phyloP scores from a whole-genome alignment of 2,329 filamentous ascomycete genomes.

The Fusarium equiseti region DNA sequence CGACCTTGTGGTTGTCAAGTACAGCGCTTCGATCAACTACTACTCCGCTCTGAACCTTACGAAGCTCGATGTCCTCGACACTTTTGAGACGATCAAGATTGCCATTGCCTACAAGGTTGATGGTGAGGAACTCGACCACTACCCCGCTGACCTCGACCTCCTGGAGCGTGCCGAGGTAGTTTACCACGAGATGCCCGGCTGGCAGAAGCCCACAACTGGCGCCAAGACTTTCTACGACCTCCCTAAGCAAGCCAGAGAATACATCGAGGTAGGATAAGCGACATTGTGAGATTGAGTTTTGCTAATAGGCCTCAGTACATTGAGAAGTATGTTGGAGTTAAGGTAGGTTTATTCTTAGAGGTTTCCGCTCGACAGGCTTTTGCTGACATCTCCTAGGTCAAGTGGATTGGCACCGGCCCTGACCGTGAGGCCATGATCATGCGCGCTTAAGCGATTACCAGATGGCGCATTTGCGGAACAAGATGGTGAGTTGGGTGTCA shows the following conservation, averaged over 20 bases:
- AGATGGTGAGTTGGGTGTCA: not conserved
- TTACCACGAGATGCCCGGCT: slow-evolving; percentile 26
- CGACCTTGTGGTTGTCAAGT: slow-evolving; percentile 17
- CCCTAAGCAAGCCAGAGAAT: slow-evolving; percentile 22
- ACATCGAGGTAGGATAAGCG: slow-evolving; percentile 14
- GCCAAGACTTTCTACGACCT: slow-evolving; percentile 24
- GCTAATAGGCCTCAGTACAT: slow-evolving; percentile 5
- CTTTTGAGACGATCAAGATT: slow-evolving; percentile 26
- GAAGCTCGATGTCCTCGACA: slow-evolving; percentile 27
- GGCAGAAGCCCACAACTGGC: slow-evolving; percentile 27
- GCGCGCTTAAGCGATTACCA: slow-evolving; percentile 2
- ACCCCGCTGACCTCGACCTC: slow-evolving; percentile 9
- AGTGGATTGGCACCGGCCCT: slow-evolving; percentile 39
- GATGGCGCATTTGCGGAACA: not conserved
- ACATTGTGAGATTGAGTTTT: not conserved
- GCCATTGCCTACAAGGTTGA: slow-evolving; percentile 23
- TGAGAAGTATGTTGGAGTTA: slow-evolving; percentile 21
- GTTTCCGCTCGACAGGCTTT: not conserved
- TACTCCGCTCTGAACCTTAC: slow-evolving; percentile 16
- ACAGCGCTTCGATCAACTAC: slow-evolving; percentile 22
- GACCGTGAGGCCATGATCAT: slow-evolving; percentile 36
- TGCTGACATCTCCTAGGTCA: slow-evolving; percentile 12
- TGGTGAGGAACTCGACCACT: slow-evolving; percentile 16
- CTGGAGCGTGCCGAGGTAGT: slow-evolving; percentile 19
- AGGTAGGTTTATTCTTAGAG: not conserved